Base-by-base conservation (phyloP, 2,329 filamentous ascomycete genomes). In the Hypoxylon sp. region DNA sequence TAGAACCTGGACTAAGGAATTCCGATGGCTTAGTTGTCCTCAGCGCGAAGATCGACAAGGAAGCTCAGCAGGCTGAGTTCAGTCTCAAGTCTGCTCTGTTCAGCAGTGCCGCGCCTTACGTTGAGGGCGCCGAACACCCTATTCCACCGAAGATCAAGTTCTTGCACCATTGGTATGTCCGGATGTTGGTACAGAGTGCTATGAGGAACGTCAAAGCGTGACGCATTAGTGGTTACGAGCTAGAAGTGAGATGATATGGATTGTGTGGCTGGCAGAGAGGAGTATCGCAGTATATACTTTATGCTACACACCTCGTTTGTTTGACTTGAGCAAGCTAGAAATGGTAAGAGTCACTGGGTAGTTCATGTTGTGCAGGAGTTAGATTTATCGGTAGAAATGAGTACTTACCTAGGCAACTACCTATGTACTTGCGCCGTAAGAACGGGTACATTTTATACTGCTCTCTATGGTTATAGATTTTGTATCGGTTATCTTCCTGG, bases 21-120 rank as follows among this genome's bases (percentile, higher is more conserved):
- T 77, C 76, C 34, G 76, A 78, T 49, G 76, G 76, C 5, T 70
- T 78, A 21, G 58, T 78, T 59, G 72, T 75, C 41, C 57, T 78
- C 67, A 75, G 75, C 45, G 75, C 76, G 5, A 69, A 56, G 32
- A 77, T 78, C 71, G 74, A 78, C 57, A 63, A 52, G 21, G 73
- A 75, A 34, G 69, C 73, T 38, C 70, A 77, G 52, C 65, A 72
- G 36, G 77, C 75, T 45, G 69, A 76, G 38, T 75, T 77, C 68
- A 72, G 70, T 43, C 68, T 79, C 62, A 78, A 77, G 68, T 75
- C 75, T 41, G 70, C 74, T 13, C 30, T 78, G 30, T 77, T 76
- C 62, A 75, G 63, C 69, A 78, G 76, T 66, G 66, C 67, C 2
- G 75, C 71, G 5, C 50, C 70, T 11, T 72, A 69, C 45, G 62